Evolutionary conservation across 768 basidiomycete species (phyloP), one percentile per base, ranked within the genome.

Genomic region (Lyophyllum shimeji): DNA sequence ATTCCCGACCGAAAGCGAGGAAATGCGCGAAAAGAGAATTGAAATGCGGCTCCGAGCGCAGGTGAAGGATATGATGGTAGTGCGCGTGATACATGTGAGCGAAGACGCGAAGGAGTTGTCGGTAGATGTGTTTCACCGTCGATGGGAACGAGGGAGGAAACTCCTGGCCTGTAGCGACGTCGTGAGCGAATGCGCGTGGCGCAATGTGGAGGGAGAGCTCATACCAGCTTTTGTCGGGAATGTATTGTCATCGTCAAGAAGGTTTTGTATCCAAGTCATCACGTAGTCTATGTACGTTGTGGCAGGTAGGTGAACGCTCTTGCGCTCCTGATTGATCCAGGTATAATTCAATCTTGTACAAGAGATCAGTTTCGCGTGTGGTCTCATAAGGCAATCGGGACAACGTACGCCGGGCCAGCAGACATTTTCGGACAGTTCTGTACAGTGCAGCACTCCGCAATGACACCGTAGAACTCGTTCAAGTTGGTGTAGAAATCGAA

Each of bases 251-350:
- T 98, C 95, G 66, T 98, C 93, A 33, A 98, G 81, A 29, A 97
- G 78, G 66, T 95, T 95, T 69, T 98, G 96, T 4, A 97, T 83
- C 93, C 95, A 98, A 18, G 95, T 95, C 90, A 98, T 95, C 53
- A 98, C 96, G 69, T 96, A 98, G 78, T 98, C 97, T 60, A 98
- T 94, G 73, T 98, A 98, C 8, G 93, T 95, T 4, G 95, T 93
- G 13, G 96, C 96, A 17, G 97, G 89, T 0, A 99, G 79, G 63
- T 94, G 84, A 29, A 98, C 90, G 59, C 86, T 89, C 68, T 94
- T 94, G 51, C 93, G 91, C 71, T 90, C 92, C 67, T 93, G 89
- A 72, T 98, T 98, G 65, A 97, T 90, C 97, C 97, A 99, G 4
- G 94, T 94, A 75, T 98, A 98, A 69, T 89, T 95, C 71, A 98